phyloP scores from a whole-genome alignment of 441 rosid species.

The Syzygium syzygioides region DNA sequence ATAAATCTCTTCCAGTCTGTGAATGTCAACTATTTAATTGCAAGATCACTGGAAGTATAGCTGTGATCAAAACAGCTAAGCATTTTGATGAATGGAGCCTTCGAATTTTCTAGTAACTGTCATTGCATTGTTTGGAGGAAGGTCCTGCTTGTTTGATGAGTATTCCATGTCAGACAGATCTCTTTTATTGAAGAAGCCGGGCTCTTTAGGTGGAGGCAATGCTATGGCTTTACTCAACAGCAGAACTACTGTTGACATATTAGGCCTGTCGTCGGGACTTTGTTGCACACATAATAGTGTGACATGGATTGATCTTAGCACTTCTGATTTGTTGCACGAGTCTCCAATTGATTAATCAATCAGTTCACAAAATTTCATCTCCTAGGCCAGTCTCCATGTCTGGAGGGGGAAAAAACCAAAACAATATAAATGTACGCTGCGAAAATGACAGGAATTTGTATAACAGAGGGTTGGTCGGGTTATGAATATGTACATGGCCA shows the following conservation, averaged over 20 bases:
- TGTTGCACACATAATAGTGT: constrained; percentile 15
- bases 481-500: constrained; percentile 1
- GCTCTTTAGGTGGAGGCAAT: constrained; percentile 19
- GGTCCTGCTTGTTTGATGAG: background rate
- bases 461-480: background rate
- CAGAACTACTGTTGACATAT: constrained; percentile 1
- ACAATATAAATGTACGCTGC: background rate
- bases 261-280: constrained; percentile 16
- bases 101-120: background rate
- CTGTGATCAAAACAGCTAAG: background rate
- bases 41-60: background rate
- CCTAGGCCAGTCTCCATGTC: constrained; percentile 17
- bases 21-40: background rate
- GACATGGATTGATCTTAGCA: constrained; percentile 13
- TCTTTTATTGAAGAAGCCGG: constrained; percentile 15
- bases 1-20: background rate
- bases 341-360: background rate
- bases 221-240: constrained; percentile 5
- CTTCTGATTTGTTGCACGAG: background rate
- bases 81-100: background rate
- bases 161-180: background rate
- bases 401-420: background rate
- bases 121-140: background rate
- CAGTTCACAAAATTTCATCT: constrained; percentile 7
- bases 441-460: background rate